These are phyloP conservation scores for Halophytophthora batemanensis DNA, from an alignment of 352 stramenopile genomes.

Conservation along the genomic window DNA sequence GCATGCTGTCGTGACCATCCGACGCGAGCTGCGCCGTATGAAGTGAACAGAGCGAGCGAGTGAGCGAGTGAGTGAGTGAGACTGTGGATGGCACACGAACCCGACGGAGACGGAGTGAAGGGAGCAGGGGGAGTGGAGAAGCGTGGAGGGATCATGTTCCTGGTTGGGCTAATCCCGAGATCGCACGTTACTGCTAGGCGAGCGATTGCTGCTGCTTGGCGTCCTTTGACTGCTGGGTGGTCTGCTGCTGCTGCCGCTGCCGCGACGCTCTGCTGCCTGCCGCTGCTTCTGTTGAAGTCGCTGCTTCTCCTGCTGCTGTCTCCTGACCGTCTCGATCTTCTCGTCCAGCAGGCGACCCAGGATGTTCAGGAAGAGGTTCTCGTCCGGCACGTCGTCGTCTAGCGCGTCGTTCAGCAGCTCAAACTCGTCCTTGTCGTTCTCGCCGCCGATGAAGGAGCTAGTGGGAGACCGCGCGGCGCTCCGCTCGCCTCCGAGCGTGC, in stretches of 20 bases:
- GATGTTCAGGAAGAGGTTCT: conserved; percentile 73
- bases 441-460: conserved; percentile 36
- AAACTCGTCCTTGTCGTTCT: conserved; percentile 75
- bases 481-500: conserved; percentile 17
- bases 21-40: too few relatives aligned
- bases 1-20: too few relatives aligned
- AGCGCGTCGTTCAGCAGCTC: conserved; percentile 62
- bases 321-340: conserved; percentile 37
- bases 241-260: conserved; percentile 4
- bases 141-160: conserved; percentile 2
- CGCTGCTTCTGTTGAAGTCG: conserved; percentile 6
- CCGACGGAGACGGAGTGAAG: conserved; percentile 3
- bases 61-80: too few relatives aligned
- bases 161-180: conserved; percentile 13
- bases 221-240: not conserved
- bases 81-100: too few relatives aligned
- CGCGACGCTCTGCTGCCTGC: conserved; percentile 10
- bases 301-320: conserved; percentile 23
- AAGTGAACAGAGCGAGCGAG: too few relatives aligned
- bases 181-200: not conserved
- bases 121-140: conserved; percentile 8
- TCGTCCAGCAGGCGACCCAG: conserved; percentile 67
- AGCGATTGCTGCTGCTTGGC: not conserved
- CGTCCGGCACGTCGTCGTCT: conserved; percentile 57
- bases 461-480: conserved; percentile 21